Evolutionary conservation across 2,329 filamentous ascomycete species (phyloP).

Genomic region (Cercospora nicotianae): DNA sequence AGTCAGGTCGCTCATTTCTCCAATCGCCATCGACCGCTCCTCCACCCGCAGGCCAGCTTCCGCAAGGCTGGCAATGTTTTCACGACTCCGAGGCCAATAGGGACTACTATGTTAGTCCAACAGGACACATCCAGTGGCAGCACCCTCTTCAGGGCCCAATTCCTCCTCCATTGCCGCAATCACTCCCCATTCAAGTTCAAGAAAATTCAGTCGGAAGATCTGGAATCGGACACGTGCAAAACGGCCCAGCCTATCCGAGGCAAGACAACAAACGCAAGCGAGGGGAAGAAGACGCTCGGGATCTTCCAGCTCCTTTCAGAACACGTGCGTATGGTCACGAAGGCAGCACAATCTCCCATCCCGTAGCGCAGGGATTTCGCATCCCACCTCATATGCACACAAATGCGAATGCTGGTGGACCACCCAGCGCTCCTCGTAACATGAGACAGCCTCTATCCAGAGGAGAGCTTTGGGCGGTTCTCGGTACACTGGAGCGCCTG

Average conservation of each 20-base stretch:
- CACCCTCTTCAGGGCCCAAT: background rate
- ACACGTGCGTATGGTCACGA: background rate
- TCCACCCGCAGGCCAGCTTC: background rate
- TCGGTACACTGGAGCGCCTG: background rate
- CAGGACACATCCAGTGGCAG: background rate
- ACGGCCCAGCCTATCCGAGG: background rate
- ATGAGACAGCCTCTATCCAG: background rate
- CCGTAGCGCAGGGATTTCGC: background rate
- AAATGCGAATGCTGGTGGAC: background rate
- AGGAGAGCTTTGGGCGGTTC: background rate
- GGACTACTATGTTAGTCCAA: background rate
- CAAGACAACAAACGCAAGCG: background rate
- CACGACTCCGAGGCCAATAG: background rate
- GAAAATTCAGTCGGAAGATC: background rate
- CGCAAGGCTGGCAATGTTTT: background rate
- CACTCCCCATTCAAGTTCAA: background rate
- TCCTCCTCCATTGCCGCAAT: background rate
- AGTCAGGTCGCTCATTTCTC: background rate
- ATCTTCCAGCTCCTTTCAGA: background rate
- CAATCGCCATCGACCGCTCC: background rate
- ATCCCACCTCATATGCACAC: background rate
- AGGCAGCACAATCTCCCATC: background rate
- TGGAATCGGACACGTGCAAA: background rate
- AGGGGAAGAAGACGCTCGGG: background rate
- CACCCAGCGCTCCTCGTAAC: background rate